A percentile compares a stretch with the other conserved stretches of the same genome.
Evolutionary conservation across 192 early-diverging fungal genomes (phyloP).

Genomic region (Dispira simplex): DNA sequence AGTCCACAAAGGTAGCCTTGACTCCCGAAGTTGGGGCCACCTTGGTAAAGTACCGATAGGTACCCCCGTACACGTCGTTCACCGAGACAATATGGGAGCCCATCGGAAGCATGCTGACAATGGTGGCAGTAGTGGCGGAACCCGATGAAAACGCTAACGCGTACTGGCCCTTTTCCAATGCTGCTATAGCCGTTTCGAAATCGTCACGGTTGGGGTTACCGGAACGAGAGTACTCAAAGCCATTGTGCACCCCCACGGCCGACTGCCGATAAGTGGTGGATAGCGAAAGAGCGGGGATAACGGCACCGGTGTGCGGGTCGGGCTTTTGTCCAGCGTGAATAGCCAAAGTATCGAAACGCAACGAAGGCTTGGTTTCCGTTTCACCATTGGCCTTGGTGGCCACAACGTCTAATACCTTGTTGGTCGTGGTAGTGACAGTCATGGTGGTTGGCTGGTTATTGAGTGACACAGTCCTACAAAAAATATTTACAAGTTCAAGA

Average conservation of each 20-base stretch:
- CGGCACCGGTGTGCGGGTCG: conserved; percentile 88
- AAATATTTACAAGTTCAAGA: too few relatives aligned
- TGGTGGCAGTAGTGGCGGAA: conserved; percentile 69
- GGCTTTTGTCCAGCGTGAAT: conserved; percentile 86
- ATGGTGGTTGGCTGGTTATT: background rate
- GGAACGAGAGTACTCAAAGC: conserved; percentile 68
- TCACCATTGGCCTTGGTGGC: too few relatives aligned
- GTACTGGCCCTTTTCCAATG: conserved; percentile 80
- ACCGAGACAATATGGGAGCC: conserved; percentile 71
- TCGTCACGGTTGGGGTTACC: conserved; percentile 62
- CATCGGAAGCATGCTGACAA: conserved; percentile 47
- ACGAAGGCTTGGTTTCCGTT: background rate
- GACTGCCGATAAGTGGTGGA: conserved; percentile 95
- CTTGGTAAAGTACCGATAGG: conserved; percentile 78
- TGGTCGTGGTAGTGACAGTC: background rate
- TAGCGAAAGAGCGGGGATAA: conserved; percentile 87
- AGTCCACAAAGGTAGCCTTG: conserved; percentile 64
- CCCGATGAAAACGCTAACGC: conserved; percentile 74
- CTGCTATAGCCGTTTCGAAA: conserved; percentile 78
- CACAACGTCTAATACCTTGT: background rate
- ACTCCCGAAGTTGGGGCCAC: conserved; percentile 50
- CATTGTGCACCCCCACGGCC: conserved; percentile 78
- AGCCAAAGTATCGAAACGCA: conserved; percentile 81
- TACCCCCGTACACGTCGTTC: conserved; percentile 85
- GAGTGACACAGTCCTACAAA: too few relatives aligned